Percentiles rank a stretch among this genome's conserved stretches.
These are phyloP conservation scores for Carallia pectinifolia DNA, from an alignment of 345 rosid genomes.

Conservation along the genomic window DNA sequence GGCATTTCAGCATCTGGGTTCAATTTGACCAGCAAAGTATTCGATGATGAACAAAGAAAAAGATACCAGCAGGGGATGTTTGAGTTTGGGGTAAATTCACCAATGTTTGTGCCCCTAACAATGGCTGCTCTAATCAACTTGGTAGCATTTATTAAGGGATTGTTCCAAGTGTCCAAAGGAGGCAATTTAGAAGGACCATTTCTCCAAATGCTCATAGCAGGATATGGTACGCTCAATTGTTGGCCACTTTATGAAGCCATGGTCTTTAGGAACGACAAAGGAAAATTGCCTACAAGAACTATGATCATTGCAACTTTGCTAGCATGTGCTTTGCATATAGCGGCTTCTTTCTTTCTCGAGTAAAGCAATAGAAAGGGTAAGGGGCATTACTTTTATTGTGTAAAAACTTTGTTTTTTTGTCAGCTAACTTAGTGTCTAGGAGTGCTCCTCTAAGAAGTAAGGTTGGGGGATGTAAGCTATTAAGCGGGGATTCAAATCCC, in stretches of 20 bases:
- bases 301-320: constrained; percentile 31
- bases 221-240: constrained; percentile 46
- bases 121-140: constrained; percentile 53
- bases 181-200: constrained; percentile 21
- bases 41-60: constrained; percentile 47
- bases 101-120: constrained; percentile 48
- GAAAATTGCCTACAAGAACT: constrained; percentile 40
- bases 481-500: too few species aligned
- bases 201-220: constrained; percentile 41
- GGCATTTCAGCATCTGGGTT: constrained; percentile 51
- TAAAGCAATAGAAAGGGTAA: not conserved
- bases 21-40: constrained; percentile 57
- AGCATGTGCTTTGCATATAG: constrained; percentile 24
- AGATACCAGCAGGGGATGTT: constrained; percentile 53
- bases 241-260: constrained; percentile 65
- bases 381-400: too few species aligned
- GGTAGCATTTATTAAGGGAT: constrained; percentile 34
- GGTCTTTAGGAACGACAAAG: constrained; percentile 52
- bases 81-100: constrained; percentile 56
- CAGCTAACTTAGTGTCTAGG: too few species aligned
- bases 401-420: too few species aligned
- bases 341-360: constrained; percentile 30
- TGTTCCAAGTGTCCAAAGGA: constrained; percentile 8
- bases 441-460: too few species aligned
- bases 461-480: too few species aligned